These are phyloP conservation scores for Colletotrichum tofieldiae DNA, from an alignment of 2,329 filamentous ascomycete species.

Conservation along the genomic window DNA sequence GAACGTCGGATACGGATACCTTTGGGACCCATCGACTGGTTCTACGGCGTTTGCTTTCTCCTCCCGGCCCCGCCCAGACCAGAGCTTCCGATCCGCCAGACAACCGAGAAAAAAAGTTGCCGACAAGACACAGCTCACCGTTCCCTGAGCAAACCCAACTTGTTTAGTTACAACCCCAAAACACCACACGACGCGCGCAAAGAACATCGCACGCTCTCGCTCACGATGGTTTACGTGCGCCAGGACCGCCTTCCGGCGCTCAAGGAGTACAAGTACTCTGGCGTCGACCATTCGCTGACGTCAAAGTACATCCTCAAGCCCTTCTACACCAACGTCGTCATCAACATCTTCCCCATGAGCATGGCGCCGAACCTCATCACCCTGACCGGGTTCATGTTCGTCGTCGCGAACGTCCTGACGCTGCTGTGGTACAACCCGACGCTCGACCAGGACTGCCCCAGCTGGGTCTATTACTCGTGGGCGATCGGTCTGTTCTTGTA, in stretches of 20 bases:
- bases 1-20: neutral
- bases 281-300: slow-evolving; percentile 89
- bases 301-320: slow-evolving; percentile 97
- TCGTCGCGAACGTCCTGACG: slow-evolving; percentile 90
- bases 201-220: slow-evolving; percentile 13
- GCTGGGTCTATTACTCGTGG: slow-evolving; percentile 97
- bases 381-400: slow-evolving; percentile 89
- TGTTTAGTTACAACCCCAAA: slow-evolving; percentile 2
- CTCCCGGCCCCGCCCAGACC: slow-evolving; percentile 23
- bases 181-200: slow-evolving; percentile 7
- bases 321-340: slow-evolving; percentile 95
- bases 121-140: neutral
- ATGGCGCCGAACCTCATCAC: slow-evolving; percentile 96
- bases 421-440: slow-evolving; percentile 97
- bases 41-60: slow-evolving; percentile 30
- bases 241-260: slow-evolving; percentile 91
- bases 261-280: slow-evolving; percentile 95
- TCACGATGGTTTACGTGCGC: slow-evolving; percentile 92
- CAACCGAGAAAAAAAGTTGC: slow-evolving; percentile 16
- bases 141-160: neutral
- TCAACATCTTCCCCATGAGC: slow-evolving; percentile 93
- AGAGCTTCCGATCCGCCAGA: slow-evolving; percentile 27
- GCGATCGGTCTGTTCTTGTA: slow-evolving; percentile 92
- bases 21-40: slow-evolving; percentile 28
- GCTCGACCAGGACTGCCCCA: slow-evolving; percentile 91